phyloP scores from a whole-genome alignment of 2,329 filamentous ascomycete species.

The Paecilomyces fulvus region DNA sequence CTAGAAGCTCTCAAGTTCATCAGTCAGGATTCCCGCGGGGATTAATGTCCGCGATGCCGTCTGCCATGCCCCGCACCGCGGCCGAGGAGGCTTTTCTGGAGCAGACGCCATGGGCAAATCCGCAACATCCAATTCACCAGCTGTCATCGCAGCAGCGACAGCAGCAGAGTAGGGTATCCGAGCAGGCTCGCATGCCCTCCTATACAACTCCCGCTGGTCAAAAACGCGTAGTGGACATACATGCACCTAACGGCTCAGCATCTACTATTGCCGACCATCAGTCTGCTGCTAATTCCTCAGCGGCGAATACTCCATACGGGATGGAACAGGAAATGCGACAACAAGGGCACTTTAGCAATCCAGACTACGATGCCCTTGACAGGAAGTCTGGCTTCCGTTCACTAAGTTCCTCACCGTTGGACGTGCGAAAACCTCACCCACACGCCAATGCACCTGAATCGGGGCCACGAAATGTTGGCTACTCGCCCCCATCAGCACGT shows the following conservation, averaged over 20 bases:
- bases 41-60: constrained; percentile 24
- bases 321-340: constrained; percentile 25
- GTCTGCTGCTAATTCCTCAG: constrained; percentile 34
- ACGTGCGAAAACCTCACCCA: constrained; percentile 30
- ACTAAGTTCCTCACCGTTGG: constrained; percentile 29
- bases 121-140: constrained; percentile 65
- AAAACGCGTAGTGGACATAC: constrained; percentile 34
- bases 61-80: constrained; percentile 35
- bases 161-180: constrained; percentile 22
- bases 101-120: constrained; percentile 87
- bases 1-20: constrained; percentile 14
- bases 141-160: constrained; percentile 32
- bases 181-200: constrained; percentile 25
- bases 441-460: constrained; percentile 13
- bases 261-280: constrained; percentile 39
- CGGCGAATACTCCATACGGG: constrained; percentile 36
- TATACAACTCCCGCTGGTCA: constrained; percentile 37
- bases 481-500: constrained; percentile 26
- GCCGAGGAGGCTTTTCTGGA: constrained; percentile 82
- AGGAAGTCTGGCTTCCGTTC: constrained; percentile 28
- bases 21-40: constrained; percentile 22
- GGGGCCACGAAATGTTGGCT: constrained; percentile 19
- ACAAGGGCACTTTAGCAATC: constrained; percentile 18
- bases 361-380: constrained; percentile 24
- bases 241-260: constrained; percentile 37